Percentiles rank a stretch among this genome's conserved stretches.
phyloP scores from a whole-genome alignment of 2,329 filamentous ascomycete species.

The Meredithiella fracta region DNA sequence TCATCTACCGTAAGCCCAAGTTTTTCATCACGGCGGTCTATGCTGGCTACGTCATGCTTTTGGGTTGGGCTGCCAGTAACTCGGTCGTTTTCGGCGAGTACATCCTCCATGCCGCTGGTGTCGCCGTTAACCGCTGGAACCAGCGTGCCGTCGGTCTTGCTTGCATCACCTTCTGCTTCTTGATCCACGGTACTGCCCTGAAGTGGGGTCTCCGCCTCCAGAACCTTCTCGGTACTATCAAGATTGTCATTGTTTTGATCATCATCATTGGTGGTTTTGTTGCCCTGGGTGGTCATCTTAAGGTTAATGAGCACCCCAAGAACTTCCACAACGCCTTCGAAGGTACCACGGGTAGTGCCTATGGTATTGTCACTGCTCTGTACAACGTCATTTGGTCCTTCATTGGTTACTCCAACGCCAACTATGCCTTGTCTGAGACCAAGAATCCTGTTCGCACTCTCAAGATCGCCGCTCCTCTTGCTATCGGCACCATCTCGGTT shows the following conservation, averaged over 20 bases:
- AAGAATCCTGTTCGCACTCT: conserved; percentile 48
- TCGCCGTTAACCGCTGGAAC: conserved; percentile 49
- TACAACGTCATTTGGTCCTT: conserved; percentile 60
- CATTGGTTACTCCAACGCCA: conserved; percentile 52
- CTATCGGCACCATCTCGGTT: conserved; percentile 39
- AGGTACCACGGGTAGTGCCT: conserved; percentile 48
- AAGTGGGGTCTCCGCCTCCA: conserved; percentile 53
- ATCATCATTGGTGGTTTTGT: conserved; percentile 48
- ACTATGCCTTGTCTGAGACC: conserved; percentile 49
- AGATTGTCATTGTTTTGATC: conserved; percentile 47
- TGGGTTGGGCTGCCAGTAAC: conserved; percentile 51
- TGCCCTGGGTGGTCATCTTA: conserved; percentile 43
- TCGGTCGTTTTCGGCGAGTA: conserved; percentile 56
- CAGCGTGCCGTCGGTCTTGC: conserved; percentile 50
- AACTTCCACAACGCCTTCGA: conserved; percentile 49
- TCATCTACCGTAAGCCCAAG: conserved; percentile 41
- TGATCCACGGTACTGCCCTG: conserved; percentile 46
- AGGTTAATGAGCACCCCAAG: conserved; percentile 40
- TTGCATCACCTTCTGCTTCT: conserved; percentile 46
- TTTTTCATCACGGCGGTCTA: conserved; percentile 47
- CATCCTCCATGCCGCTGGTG: conserved; percentile 46
- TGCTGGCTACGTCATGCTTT: conserved; percentile 42
- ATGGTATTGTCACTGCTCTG: conserved; percentile 51
- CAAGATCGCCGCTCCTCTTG: conserved; percentile 46
- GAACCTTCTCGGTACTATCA: conserved; percentile 48